Evolutionary conservation across 1,284 basidiomycete genomes (phyloP).

Genomic region (Heterobasidion occidentale): DNA sequence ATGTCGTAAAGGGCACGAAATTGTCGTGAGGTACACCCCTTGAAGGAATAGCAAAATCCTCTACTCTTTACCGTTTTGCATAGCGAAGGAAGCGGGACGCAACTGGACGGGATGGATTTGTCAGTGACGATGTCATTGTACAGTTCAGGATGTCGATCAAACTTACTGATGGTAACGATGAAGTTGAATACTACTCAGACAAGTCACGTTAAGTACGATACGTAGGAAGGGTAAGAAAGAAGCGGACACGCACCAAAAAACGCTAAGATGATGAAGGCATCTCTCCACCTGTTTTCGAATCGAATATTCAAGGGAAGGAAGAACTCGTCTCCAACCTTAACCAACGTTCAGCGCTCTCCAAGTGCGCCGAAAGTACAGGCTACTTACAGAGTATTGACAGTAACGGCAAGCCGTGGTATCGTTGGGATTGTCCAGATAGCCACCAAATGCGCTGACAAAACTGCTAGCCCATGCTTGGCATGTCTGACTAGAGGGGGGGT

Average conservation of each 20-base stretch:
- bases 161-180: conserved; percentile 55
- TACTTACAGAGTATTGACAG: conserved; percentile 51
- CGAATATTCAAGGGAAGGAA: conserved; percentile 61
- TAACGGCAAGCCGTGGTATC: conserved; percentile 60
- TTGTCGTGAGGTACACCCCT: no score
- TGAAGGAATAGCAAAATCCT: background rate
- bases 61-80: conserved; percentile 41
- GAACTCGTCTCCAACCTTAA: conserved; percentile 60
- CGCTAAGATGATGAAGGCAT: conserved; percentile 64
- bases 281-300: conserved; percentile 64
- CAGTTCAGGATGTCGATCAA: background rate
- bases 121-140: conserved; percentile 11
- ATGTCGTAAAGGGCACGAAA: no score
- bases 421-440: conserved; percentile 72
- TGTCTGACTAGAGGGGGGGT: conserved; percentile 69
- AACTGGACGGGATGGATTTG: conserved; percentile 23
- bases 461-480: conserved; percentile 65
- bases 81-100: conserved; percentile 74
- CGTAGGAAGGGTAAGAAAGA: no score
- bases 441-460: conserved; percentile 59
- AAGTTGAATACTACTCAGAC: conserved; percentile 56
- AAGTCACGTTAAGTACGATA: background rate
- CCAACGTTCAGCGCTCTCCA: background rate
- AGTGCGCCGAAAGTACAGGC: background rate
- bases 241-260: conserved; percentile 38